These are phyloP conservation scores for Metroxylon sagu DNA, from an alignment of 176 grass and related monocot species.

Conservation along the genomic window DNA sequence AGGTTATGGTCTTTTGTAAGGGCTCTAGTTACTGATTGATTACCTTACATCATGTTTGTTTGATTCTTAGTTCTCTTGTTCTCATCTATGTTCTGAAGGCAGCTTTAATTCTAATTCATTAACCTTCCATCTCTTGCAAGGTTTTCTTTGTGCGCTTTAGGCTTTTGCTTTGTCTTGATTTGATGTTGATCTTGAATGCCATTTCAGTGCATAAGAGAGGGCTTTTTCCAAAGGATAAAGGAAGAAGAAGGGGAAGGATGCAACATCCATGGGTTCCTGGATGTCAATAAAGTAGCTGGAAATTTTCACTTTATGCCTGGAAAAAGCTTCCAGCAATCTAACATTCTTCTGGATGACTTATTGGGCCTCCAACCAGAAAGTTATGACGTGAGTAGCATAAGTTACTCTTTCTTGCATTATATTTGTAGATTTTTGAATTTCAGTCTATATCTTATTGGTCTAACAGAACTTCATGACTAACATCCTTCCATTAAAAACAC, in stretches of 20 bases:
- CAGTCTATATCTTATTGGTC: no score
- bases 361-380: slow-evolving; percentile 40
- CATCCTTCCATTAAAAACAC: slow-evolving; percentile 7
- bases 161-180: not conserved
- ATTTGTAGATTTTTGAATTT: no score
- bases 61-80: no score
- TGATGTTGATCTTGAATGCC: slow-evolving; percentile 7
- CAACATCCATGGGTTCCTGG: slow-evolving; percentile 77
- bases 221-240: slow-evolving; percentile 83
- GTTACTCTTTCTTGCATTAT: no score
- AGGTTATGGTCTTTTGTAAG: no score
- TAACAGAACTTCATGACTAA: no score
- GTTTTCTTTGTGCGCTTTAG: not conserved
- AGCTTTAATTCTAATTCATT: not conserved
- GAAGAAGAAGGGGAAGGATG: slow-evolving; percentile 87
- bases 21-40: no score
- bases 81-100: not conserved
- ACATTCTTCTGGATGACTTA: slow-evolving; percentile 57
- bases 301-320: slow-evolving; percentile 94
- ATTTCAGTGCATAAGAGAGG: slow-evolving; percentile 77
- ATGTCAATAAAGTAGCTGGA: slow-evolving; percentile 94
- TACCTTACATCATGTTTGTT: no score
- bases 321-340: slow-evolving; percentile 87
- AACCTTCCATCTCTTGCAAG: not conserved
- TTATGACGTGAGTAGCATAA: slow-evolving; percentile 60